These are phyloP conservation scores for Didymella lethalis DNA, from an alignment of 2,329 filamentous ascomycete species.

Conservation along the genomic window DNA sequence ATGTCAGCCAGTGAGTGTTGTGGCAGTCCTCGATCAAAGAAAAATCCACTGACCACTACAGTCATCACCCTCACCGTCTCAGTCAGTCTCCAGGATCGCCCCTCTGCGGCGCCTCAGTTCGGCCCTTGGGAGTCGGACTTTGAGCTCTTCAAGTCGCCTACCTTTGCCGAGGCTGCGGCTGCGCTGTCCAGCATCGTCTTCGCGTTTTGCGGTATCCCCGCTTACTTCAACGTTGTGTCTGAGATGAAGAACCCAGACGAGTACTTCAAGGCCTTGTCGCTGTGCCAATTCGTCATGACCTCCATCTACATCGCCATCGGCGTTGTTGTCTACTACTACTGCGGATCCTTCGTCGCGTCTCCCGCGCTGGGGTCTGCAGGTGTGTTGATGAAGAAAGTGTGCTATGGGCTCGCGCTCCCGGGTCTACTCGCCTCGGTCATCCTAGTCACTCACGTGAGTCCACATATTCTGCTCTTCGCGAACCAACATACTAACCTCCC, in stretches of 20 bases:
- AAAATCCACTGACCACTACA: constrained; percentile 1
- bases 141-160: constrained; percentile 63
- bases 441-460: constrained; percentile 22
- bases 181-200: constrained; percentile 65
- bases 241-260: constrained; percentile 68
- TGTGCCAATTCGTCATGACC: constrained; percentile 66
- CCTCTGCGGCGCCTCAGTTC: constrained; percentile 27
- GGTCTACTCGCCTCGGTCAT: constrained; percentile 17
- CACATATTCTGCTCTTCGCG: constrained; percentile 34
- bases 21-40: neutral
- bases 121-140: constrained; percentile 49
- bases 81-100: constrained; percentile 28
- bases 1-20: constrained; percentile 22
- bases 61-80: constrained; percentile 28
- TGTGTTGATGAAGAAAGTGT: constrained; percentile 65
- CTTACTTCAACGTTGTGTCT: constrained; percentile 69
- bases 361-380: constrained; percentile 70
- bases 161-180: constrained; percentile 65
- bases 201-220: constrained; percentile 62
- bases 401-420: constrained; percentile 62
- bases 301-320: constrained; percentile 65
- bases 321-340: constrained; percentile 68
- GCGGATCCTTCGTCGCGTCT: constrained; percentile 68
- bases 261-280: constrained; percentile 67
- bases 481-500: constrained; percentile 10